Evolutionary conservation across 345 rosid species (phyloP).

Genomic region (Rhizophora mangle): DNA sequence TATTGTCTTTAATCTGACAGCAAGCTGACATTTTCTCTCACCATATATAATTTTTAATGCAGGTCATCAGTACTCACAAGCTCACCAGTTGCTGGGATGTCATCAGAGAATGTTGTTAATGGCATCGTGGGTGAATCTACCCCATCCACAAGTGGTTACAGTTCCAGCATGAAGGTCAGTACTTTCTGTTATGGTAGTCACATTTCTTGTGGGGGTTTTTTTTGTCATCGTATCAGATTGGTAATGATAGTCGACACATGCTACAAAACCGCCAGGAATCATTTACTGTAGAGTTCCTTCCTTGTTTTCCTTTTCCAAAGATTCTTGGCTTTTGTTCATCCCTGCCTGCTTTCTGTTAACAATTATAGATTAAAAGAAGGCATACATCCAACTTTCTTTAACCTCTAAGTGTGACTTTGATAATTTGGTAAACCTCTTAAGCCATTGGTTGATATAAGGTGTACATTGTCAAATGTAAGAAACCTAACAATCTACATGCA

Average conservation of each 20-base stretch:
- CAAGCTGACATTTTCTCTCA: background rate
- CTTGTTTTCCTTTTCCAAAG: too few species aligned
- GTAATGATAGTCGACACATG: background rate
- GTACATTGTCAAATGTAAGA: too few species aligned
- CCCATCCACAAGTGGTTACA: conserved; percentile 60
- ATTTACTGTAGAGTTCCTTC: too few species aligned
- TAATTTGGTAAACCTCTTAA: too few species aligned
- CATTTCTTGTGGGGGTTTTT: conserved; percentile 1
- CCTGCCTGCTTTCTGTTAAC: too few species aligned
- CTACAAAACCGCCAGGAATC: too few species aligned
- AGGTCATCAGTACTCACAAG: conserved; percentile 59
- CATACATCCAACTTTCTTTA: too few species aligned
- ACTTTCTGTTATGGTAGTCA: background rate
- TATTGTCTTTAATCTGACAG: background rate
- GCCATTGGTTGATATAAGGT: too few species aligned
- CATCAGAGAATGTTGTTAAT: conserved; percentile 70
- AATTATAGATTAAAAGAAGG: too few species aligned
- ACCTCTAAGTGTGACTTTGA: too few species aligned
- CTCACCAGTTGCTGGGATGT: conserved; percentile 46
- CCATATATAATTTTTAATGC: conserved; percentile 20
- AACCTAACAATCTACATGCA: too few species aligned
- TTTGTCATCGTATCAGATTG: background rate
- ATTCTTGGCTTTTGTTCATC: too few species aligned
- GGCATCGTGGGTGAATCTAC: conserved; percentile 54
- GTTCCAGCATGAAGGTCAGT: conserved; percentile 73